Evolutionary conservation across 2,329 filamentous ascomycete genomes (phyloP).

Genomic region (Exserohilum rostratum): DNA sequence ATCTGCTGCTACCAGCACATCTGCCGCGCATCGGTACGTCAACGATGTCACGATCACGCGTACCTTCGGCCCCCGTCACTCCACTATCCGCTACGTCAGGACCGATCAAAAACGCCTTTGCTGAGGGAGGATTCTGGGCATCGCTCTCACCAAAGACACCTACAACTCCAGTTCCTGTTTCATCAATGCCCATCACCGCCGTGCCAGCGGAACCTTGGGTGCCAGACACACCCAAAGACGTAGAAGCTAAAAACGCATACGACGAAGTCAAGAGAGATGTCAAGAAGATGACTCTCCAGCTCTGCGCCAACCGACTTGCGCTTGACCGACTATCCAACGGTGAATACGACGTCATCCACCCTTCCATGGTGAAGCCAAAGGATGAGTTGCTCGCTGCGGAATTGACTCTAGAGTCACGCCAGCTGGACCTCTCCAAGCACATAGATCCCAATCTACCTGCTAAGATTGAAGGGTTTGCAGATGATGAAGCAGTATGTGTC

Average conservation of each 20-base stretch:
- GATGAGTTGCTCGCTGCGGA: conserved; percentile 10
- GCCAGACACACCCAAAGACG: conserved; percentile 1
- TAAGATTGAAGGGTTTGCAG: conserved; percentile 1
- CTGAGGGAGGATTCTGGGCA: conserved; percentile 23
- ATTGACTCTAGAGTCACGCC: neutral
- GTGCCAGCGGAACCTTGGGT: conserved; percentile 1
- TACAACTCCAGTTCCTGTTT: neutral
- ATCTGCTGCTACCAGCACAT: conserved; percentile 2
- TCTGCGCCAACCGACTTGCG: conserved; percentile 15
- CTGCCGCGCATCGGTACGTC: conserved; percentile 8
- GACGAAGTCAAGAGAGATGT: conserved; percentile 1
- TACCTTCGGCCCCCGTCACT: conserved; percentile 14
- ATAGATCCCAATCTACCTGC: neutral
- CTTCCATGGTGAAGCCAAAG: conserved; percentile 8
- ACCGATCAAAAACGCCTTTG: conserved; percentile 25
- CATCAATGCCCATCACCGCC: conserved; percentile 1
- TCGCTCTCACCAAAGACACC: conserved; percentile 13
- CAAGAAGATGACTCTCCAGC: conserved; percentile 3
- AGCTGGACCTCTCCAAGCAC: neutral
- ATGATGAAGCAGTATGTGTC: conserved; percentile 2
- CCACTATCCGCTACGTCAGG: conserved; percentile 18
- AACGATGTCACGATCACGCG: conserved; percentile 17
- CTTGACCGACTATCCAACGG: neutral
- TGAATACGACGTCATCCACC: conserved; percentile 10
- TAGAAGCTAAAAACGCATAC: conserved; percentile 11